A percentile compares a stretch with the other conserved stretches of the same genome.
Evolutionary conservation across 306 rosid genomes (phyloP).

Genomic region (Casuarina cunninghamiana): DNA sequence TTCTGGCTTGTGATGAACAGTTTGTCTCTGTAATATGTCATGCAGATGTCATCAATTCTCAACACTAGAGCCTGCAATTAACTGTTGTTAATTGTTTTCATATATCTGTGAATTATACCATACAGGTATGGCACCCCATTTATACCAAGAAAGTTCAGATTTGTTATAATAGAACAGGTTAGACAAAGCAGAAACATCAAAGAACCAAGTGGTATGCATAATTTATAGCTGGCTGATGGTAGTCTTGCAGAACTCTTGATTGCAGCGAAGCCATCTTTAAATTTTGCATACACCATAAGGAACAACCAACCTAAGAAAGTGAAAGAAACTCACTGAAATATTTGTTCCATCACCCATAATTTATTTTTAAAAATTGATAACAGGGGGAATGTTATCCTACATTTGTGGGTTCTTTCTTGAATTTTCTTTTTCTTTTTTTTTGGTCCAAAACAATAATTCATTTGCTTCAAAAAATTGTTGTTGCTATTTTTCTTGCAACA

Average conservation of each 20-base stretch:
- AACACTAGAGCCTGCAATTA: slow-evolving; percentile 8
- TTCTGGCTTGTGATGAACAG: slow-evolving; percentile 74
- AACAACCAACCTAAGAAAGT: neutral
- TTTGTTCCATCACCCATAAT: neutral
- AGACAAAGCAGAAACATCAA: slow-evolving; percentile 20
- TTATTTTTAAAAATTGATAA: neutral
- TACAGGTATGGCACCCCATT: neutral
- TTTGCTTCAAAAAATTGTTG: neutral
- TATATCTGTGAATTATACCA: neutral
- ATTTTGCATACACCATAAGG: neutral
- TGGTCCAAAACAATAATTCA: neutral
- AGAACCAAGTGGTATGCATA: neutral
- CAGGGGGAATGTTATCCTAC: neutral
- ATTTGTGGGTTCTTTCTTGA: slow-evolving; percentile 6
- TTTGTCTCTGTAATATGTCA: slow-evolving; percentile 64
- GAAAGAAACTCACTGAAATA: neutral
- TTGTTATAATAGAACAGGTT: slow-evolving; percentile 14
- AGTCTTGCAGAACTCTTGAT: slow-evolving; percentile 9
- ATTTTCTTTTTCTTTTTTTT: neutral
- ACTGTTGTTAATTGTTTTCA: neutral
- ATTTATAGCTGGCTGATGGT: slow-evolving; percentile 17
- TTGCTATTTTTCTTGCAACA: neutral
- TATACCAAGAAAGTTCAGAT: slow-evolving; percentile 4
- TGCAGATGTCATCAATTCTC: slow-evolving; percentile 28
- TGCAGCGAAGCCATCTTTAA: slow-evolving; percentile 10